Percentiles rank a stretch among this genome's conserved stretches.
phyloP scores from a whole-genome alignment of 495 filamentous ascomycete species.

The Aspergillus hancockii region DNA sequence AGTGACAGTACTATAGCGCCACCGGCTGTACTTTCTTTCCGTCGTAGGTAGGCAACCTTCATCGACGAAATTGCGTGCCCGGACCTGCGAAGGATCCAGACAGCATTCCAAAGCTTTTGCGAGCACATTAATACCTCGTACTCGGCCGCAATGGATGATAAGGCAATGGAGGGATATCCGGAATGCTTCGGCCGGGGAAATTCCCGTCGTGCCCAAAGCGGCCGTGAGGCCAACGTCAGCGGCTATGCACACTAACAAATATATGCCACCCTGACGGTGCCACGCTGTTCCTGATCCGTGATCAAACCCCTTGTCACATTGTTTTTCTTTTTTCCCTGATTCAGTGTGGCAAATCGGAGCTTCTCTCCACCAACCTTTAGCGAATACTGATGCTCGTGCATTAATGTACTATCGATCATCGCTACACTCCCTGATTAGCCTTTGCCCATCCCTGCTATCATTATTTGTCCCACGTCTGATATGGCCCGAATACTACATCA shows the following conservation, averaged over 20 bases:
- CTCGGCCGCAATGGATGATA: not conserved
- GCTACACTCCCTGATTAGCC: not conserved
- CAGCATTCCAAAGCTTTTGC: not conserved
- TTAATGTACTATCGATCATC: not conserved
- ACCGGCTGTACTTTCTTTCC: not conserved
- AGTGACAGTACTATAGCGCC: not conserved
- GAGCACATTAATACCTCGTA: not conserved
- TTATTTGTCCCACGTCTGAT: not conserved
- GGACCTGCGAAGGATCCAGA: too few species aligned
- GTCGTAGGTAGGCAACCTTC: not conserved
- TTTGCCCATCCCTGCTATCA: not conserved
- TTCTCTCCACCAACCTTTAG: not conserved
- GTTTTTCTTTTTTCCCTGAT: not conserved
- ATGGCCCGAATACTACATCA: constrained; percentile 1
- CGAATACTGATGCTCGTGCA: not conserved
- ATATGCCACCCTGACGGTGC: not conserved
- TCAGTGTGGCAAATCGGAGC: not conserved
- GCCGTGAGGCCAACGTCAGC: not conserved
- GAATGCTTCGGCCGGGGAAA: not conserved
- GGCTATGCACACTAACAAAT: not conserved
- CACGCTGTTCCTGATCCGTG: not conserved
- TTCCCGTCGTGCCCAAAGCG: not conserved
- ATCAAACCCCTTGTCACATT: constrained; percentile 1
- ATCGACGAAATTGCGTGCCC: not conserved
- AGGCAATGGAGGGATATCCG: not conserved